phyloP scores from a whole-genome alignment of 192 early-diverging fungal genomes.

The Coemansia brasiliensis region DNA sequence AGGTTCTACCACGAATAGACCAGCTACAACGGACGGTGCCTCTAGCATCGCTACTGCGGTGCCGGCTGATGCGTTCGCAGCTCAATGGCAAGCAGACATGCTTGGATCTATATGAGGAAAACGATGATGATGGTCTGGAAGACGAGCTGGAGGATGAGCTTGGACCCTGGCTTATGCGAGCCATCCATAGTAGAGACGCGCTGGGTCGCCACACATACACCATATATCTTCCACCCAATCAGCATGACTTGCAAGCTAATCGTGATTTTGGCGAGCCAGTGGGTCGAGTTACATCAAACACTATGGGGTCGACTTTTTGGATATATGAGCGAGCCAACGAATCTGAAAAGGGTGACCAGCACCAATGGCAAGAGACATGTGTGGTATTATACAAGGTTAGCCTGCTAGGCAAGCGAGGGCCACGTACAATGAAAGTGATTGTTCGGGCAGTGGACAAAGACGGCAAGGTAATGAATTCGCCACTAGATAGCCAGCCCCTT shows the following conservation, averaged over 20 bases:
- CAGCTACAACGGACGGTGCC: slow-evolving; percentile 6
- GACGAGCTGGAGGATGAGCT: slow-evolving; percentile 3
- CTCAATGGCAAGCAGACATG: not conserved
- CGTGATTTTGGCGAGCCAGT: not conserved
- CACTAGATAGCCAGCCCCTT: not conserved
- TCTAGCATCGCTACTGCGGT: slow-evolving; percentile 18
- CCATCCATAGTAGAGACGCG: slow-evolving; percentile 3
- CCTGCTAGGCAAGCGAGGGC: slow-evolving; percentile 86
- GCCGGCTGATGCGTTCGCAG: slow-evolving; percentile 16
- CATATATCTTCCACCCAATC: slow-evolving; percentile 6
- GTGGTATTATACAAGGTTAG: slow-evolving; percentile 84
- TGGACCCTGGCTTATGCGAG: slow-evolving; percentile 11
- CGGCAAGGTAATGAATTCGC: not conserved
- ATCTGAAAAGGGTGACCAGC: no score
- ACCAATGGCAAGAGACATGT: slow-evolving; percentile 25
- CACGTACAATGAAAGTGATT: slow-evolving; percentile 87
- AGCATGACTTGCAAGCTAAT: not conserved
- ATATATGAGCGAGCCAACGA: slow-evolving; percentile 68
- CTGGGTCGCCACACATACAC: slow-evolving; percentile 5
- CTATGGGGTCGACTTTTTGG: slow-evolving; percentile 80
- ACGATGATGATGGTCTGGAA: not conserved
- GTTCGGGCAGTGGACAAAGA: slow-evolving; percentile 49
- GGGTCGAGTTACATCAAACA: slow-evolving; percentile 64
- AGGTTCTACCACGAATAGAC: not conserved
- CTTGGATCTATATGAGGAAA: slow-evolving; percentile 21